phyloP scores from a whole-genome alignment of 148 eudicot species.

The Cornus florida region DNA sequence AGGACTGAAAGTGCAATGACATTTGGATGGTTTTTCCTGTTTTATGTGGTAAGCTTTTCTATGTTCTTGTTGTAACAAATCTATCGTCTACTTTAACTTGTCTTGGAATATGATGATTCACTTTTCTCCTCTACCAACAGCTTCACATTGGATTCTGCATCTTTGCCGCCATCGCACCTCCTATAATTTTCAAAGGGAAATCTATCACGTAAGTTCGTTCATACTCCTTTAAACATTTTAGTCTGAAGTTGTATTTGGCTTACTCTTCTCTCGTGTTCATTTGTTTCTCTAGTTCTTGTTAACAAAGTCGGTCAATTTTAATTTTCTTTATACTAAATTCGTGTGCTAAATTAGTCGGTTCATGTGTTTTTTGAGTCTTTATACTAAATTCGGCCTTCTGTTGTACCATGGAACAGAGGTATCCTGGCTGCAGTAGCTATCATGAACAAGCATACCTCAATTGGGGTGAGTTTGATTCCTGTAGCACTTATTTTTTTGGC shows the following conservation, averaged over 20 bases:
- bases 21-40: slow-evolving; percentile 78
- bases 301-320: no score
- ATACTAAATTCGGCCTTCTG: no score
- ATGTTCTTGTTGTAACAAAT: background rate
- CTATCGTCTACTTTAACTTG: slow-evolving; percentile 1
- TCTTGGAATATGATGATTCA: background rate
- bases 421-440: slow-evolving; percentile 35
- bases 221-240: background rate
- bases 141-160: slow-evolving; percentile 49
- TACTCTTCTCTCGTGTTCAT: no score
- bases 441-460: slow-evolving; percentile 22
- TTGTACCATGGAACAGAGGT: slow-evolving; percentile 25
- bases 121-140: slow-evolving; percentile 10
- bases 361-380: background rate
- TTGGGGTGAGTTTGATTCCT: slow-evolving; percentile 27
- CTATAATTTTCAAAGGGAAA: slow-evolving; percentile 69
- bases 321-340: no score
- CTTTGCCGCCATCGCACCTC: slow-evolving; percentile 80
- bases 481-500: no score
- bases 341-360: background rate
- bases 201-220: slow-evolving; percentile 58
- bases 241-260: background rate
- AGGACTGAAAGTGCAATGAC: slow-evolving; percentile 85
- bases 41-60: slow-evolving; percentile 51
- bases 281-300: no score